These are phyloP conservation scores for Pythium aristosporum DNA, from an alignment of 352 stramenopile genomes.

Conservation along the genomic window DNA sequence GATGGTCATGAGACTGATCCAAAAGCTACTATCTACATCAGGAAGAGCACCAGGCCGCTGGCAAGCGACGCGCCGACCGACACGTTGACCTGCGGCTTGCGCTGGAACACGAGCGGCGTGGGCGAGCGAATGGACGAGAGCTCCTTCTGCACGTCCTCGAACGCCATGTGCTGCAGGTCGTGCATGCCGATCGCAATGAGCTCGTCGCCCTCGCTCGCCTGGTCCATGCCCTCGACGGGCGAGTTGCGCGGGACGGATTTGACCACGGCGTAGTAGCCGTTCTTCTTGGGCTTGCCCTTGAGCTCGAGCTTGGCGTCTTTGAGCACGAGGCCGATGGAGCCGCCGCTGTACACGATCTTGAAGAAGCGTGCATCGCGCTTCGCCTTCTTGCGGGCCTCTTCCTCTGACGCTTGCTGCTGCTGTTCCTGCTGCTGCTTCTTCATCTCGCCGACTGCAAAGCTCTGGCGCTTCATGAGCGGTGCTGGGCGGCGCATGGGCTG, in stretches of 20 bases:
- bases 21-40: slow-evolving; percentile 37
- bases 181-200: slow-evolving; percentile 67
- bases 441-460: slow-evolving; percentile 50
- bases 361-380: slow-evolving; percentile 53
- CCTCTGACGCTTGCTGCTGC: slow-evolving; percentile 3
- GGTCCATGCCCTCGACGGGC: slow-evolving; percentile 51
- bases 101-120: slow-evolving; percentile 69
- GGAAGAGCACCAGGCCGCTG: slow-evolving; percentile 66
- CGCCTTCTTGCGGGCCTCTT: slow-evolving; percentile 31
- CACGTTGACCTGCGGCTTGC: slow-evolving; percentile 27
- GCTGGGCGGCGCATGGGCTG: slow-evolving; percentile 22
- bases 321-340: slow-evolving; percentile 37
- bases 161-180: slow-evolving; percentile 64
- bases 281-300: slow-evolving; percentile 56
- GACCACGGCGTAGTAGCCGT: slow-evolving; percentile 65
- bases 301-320: slow-evolving; percentile 46
- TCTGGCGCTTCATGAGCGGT: slow-evolving; percentile 52
- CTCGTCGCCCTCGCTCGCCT: slow-evolving; percentile 51
- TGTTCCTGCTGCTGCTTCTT: slow-evolving; percentile 17
- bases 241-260: slow-evolving; percentile 46
- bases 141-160: slow-evolving; percentile 55
- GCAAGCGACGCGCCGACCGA: slow-evolving; percentile 44
- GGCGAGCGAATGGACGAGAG: slow-evolving; percentile 41
- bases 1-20: slow-evolving; percentile 4
- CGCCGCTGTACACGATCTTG: slow-evolving; percentile 60